Percentiles rank a stretch among this genome's conserved stretches.
phyloP scores from a whole-genome alignment of 106 monocot genomes.

The Dendrobium officinale region DNA sequence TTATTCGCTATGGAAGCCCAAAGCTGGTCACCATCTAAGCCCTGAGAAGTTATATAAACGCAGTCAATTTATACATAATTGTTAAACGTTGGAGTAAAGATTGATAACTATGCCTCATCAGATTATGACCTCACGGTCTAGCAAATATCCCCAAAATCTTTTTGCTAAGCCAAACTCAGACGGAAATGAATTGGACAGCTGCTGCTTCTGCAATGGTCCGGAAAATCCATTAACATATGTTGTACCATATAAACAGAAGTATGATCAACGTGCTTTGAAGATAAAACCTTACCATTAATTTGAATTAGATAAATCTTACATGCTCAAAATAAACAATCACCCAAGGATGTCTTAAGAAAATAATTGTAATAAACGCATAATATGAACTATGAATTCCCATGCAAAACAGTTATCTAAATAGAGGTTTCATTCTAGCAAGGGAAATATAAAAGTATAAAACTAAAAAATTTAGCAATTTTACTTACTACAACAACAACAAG shows the following conservation, averaged over 20 bases:
- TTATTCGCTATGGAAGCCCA: conserved; percentile 83
- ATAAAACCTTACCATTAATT: neutral
- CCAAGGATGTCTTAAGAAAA: too few species aligned
- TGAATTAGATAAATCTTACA: neutral
- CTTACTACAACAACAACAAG: too few species aligned
- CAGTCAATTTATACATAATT: conserved; percentile 1
- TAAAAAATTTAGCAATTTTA: too few species aligned
- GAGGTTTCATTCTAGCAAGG: neutral
- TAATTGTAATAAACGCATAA: neutral
- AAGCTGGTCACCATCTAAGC: conserved; percentile 57
- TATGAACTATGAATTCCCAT: neutral
- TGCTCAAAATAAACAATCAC: neutral
- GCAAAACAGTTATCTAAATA: neutral
- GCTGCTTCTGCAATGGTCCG: conserved; percentile 59
- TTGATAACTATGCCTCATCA: neutral
- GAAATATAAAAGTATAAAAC: neutral
- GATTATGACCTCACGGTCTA: conserved; percentile 57
- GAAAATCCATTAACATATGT: conserved; percentile 12
- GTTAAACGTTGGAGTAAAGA: neutral
- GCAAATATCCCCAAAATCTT: conserved; percentile 87
- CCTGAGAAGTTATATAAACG: conserved; percentile 31
- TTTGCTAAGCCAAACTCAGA: conserved; percentile 55
- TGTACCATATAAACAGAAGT: neutral
- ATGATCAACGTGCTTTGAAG: neutral
- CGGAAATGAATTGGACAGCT: conserved; percentile 63